Percentiles rank a stretch among this genome's conserved stretches.
phyloP scores from a whole-genome alignment of 208 protist genomes.

The Zelonia costaricensis region DNA sequence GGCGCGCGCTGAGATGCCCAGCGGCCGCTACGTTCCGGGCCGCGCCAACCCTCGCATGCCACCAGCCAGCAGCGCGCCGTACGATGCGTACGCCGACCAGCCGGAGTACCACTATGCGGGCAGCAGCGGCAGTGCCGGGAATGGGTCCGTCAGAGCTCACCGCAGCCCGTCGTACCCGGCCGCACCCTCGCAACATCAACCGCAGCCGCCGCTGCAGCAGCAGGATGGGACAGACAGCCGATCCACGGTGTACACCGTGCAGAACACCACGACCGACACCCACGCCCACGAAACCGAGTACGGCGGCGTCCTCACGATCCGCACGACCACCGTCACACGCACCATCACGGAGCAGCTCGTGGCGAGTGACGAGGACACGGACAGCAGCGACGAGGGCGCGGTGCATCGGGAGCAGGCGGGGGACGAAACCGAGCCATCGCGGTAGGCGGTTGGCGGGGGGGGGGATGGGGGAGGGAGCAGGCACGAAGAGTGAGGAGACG shows the following conservation, averaged over 20 bases:
- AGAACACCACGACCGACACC: conserved; percentile 50
- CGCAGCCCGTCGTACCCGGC: neutral
- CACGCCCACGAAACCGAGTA: conserved; percentile 50
- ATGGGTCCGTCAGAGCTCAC: no score
- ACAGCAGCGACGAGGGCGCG: conserved; percentile 38
- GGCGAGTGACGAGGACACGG: conserved; percentile 56
- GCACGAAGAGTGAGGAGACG: neutral
- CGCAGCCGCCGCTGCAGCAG: no score
- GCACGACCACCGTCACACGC: conserved; percentile 63
- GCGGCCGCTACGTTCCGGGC: no score
- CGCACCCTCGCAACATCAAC: neutral
- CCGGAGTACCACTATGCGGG: no score
- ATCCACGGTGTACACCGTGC: conserved; percentile 41
- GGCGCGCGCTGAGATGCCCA: no score
- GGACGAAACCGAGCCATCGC: no score
- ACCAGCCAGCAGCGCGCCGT: no score
- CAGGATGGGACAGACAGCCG: no score
- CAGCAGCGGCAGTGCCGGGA: no score
- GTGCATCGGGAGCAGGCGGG: conserved; percentile 2
- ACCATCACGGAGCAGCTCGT: conserved; percentile 69
- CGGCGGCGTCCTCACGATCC: conserved; percentile 61
- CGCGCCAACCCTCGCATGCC: no score
- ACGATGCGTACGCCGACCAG: no score
- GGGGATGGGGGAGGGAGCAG: neutral
- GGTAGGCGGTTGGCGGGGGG: no score